Percentiles rank a stretch among this genome's conserved stretches.
Evolutionary conservation across 306 rosid species (phyloP).

Genomic region (Lathyrus aphaca): DNA sequence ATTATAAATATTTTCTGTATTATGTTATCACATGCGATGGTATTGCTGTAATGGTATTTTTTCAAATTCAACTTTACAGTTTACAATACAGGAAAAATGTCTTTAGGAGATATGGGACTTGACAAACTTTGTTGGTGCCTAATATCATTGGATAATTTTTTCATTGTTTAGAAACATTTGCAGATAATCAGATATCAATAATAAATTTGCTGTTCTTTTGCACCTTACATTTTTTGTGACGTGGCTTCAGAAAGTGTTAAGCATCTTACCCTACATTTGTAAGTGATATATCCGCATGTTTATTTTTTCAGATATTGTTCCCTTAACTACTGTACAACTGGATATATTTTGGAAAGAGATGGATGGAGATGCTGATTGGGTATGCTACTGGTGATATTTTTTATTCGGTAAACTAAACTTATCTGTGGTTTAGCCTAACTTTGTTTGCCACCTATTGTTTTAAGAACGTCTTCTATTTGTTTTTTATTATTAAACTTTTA

Average conservation of each 20-base stretch:
- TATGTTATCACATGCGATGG: neutral
- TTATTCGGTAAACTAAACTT: constrained; percentile 52
- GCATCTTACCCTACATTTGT: constrained; percentile 20
- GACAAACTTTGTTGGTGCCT: constrained; percentile 24
- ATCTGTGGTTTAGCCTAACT: constrained; percentile 44
- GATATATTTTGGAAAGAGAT: constrained; percentile 94
- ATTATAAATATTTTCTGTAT: neutral
- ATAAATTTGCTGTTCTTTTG: constrained; percentile 8
- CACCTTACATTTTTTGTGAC: constrained; percentile 7
- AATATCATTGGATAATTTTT: constrained; percentile 10
- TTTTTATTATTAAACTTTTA: constrained; percentile 24
- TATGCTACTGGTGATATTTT: constrained; percentile 58
- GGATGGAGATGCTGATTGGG: constrained; percentile 96
- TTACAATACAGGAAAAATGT: neutral
- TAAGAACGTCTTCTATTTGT: constrained; percentile 19
- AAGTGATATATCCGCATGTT: constrained; percentile 39
- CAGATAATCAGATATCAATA: constrained; percentile 10
- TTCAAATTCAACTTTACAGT: neutral
- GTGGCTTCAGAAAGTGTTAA: constrained; percentile 23
- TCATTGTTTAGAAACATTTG: constrained; percentile 27
- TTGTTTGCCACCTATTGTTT: constrained; percentile 33
- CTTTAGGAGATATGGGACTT: neutral
- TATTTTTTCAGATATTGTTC: constrained; percentile 72
- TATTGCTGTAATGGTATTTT: neutral
- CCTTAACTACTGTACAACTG: constrained; percentile 71